Evolutionary conservation across 331 rosid species (phyloP), one percentile per base, ranked within the genome.

Genomic region (Pyracantha coccinea): DNA sequence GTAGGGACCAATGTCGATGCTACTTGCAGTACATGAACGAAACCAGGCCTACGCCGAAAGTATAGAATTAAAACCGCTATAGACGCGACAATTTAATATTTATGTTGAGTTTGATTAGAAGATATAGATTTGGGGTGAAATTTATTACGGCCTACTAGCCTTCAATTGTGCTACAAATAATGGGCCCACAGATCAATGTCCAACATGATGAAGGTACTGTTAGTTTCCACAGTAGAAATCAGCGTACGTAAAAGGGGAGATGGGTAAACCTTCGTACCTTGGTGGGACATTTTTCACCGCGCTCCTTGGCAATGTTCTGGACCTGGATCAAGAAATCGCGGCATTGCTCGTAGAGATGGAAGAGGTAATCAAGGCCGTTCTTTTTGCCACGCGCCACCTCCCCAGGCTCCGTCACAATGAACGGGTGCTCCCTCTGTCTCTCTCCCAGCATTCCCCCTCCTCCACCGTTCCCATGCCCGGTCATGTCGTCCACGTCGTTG

Each of bases 321-420:
- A 95, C 99, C 54, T 95, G 99, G 57, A 85, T 83, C 84, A 95
- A 69, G 82, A 95, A 95, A 63, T 86, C 91, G 31, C 93, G 99
- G 77, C 99, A 95, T 75, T 90, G 99, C 47, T 90, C 99, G 68
- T 90, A 95, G 58, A 95, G 91, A 15, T 95, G 96, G 82, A 95
- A 95, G 16, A 95, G 91, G 74, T 95, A 95, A 75, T 95, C 99
- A 0, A 95, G 90, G n/a, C 99, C 99, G 80, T 95, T 95, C 89
- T 95, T 95, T 72, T 95, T 95, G 70, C 99, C 99, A 74, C 99
- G 96, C 66, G 99, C 99, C 68, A 92, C 99, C 76, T 95, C 99
- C 66, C 97, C 99, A 7, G 97, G 97, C 79, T 95, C 99, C 7
- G 99, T 95, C 52, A 95, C 99, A 23, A 95, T 92, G 79, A 95